These are phyloP conservation scores for Ensete ventricosum DNA, from an alignment of 176 grass and related monocot genomes.

Conservation along the genomic window DNA sequence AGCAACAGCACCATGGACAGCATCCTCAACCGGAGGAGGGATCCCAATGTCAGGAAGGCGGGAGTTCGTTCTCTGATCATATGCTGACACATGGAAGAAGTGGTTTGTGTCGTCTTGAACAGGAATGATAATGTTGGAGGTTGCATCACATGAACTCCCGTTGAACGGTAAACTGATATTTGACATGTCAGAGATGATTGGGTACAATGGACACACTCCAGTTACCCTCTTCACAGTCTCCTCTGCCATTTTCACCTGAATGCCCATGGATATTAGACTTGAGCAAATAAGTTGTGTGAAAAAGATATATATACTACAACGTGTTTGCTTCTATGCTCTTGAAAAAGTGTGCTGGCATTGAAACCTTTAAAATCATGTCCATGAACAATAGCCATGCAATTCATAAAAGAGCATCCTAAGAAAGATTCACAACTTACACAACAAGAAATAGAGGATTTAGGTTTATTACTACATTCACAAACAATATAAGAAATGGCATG, in stretches of 20 bases:
- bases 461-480: too few species aligned
- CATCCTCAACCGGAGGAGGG: neutral
- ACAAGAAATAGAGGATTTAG: too few species aligned
- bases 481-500: too few species aligned
- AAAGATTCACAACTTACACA: neutral
- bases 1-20: neutral
- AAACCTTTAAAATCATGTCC: too few species aligned
- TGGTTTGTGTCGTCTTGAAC: slow-evolving; percentile 21
- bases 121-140: slow-evolving; percentile 22
- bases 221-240: slow-evolving; percentile 56
- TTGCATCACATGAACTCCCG: slow-evolving; percentile 31
- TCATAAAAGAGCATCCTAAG: neutral
- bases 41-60: neutral
- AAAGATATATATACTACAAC: too few species aligned
- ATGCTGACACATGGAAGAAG: slow-evolving; percentile 27
- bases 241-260: slow-evolving; percentile 76
- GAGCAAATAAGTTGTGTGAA: too few species aligned
- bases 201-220: slow-evolving; percentile 25
- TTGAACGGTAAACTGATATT: slow-evolving; percentile 25
- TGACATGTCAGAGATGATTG: slow-evolving; percentile 29
- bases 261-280: neutral
- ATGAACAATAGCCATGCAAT: too few species aligned
- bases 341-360: too few species aligned
- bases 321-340: too few species aligned
- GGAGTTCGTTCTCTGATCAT: slow-evolving; percentile 10